Percentiles rank a stretch among this genome's conserved stretches.
Evolutionary conservation across 768 basidiomycete genomes (phyloP).

Genomic region (Tephrocybe rancida): DNA sequence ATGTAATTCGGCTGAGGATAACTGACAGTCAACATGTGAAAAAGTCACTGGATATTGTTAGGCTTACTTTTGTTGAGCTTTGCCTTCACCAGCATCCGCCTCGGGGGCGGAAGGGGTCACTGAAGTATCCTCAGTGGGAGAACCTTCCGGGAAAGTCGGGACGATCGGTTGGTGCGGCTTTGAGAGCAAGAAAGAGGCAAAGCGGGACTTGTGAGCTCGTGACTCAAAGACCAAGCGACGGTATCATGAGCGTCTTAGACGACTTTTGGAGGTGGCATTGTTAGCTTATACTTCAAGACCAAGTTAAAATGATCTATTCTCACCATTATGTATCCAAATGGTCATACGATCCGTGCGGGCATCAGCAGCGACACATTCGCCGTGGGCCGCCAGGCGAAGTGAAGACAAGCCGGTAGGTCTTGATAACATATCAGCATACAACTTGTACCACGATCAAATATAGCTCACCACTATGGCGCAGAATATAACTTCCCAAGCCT

Average conservation of each 20-base stretch:
- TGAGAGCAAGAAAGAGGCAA: slow-evolving; percentile 55
- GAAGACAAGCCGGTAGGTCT: slow-evolving; percentile 56
- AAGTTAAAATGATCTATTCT: slow-evolving; percentile 56
- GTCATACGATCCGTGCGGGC: slow-evolving; percentile 68
- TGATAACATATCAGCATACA: neutral
- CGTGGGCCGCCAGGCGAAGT: slow-evolving; percentile 54
- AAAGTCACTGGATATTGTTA: neutral
- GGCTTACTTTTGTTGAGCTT: slow-evolving; percentile 65
- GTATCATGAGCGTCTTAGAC: slow-evolving; percentile 80
- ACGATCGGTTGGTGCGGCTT: slow-evolving; percentile 42
- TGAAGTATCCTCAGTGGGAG: slow-evolving; percentile 47
- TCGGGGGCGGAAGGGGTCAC: slow-evolving; percentile 25
- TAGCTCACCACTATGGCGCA: slow-evolving; percentile 43
- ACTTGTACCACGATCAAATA: neutral
- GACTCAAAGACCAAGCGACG: slow-evolving; percentile 59
- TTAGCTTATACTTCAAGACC: slow-evolving; percentile 3
- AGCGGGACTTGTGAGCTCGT: slow-evolving; percentile 46
- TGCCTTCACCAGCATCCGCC: slow-evolving; percentile 52
- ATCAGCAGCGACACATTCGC: slow-evolving; percentile 55
- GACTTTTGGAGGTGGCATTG: slow-evolving; percentile 52
- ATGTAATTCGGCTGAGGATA: slow-evolving; percentile 35
- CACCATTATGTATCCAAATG: slow-evolving; percentile 81
- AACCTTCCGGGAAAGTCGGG: slow-evolving; percentile 62
- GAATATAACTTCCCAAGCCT: slow-evolving; percentile 53
- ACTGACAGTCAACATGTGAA: neutral